These are phyloP conservation scores for Apiospora pterosperma DNA, from an alignment of 2,329 filamentous ascomycete genomes.

Conservation along the genomic window DNA sequence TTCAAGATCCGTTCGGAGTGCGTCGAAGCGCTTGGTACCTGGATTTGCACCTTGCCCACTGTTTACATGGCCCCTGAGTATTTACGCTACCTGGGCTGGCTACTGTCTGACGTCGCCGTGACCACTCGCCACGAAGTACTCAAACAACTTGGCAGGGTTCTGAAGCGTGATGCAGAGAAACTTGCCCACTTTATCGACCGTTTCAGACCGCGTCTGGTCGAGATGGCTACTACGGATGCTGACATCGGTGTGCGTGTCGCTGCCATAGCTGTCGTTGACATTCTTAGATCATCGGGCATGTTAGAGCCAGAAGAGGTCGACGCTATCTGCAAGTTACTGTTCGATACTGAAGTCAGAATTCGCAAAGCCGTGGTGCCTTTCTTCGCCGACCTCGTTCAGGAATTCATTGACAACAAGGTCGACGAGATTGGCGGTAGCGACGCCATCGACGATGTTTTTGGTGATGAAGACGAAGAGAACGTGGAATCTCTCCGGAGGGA, in stretches of 20 bases:
- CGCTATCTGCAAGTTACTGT: slow-evolving; percentile 79
- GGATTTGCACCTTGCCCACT: slow-evolving; percentile 82
- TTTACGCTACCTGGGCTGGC: slow-evolving; percentile 91
- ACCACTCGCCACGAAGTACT: slow-evolving; percentile 81
- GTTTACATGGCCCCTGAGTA: slow-evolving; percentile 89
- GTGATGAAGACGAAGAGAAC: slow-evolving; percentile 69
- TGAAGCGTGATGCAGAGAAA: slow-evolving; percentile 76
- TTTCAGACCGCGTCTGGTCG: slow-evolving; percentile 81
- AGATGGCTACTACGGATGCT: slow-evolving; percentile 85
- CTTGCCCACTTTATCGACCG: slow-evolving; percentile 91
- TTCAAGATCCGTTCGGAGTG: slow-evolving; percentile 86
- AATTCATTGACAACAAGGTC: slow-evolving; percentile 73
- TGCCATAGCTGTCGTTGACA: slow-evolving; percentile 77
- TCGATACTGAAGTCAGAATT: slow-evolving; percentile 79
- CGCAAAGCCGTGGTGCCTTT: slow-evolving; percentile 88
- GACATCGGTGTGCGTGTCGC: slow-evolving; percentile 77
- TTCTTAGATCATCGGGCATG: slow-evolving; percentile 78
- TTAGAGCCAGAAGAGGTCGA: slow-evolving; percentile 92
- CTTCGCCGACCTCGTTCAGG: slow-evolving; percentile 83
- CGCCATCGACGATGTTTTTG: slow-evolving; percentile 69
- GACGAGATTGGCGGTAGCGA: slow-evolving; percentile 84
- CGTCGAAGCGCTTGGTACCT: slow-evolving; percentile 78
- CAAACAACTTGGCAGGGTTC: slow-evolving; percentile 75
- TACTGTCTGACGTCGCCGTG: slow-evolving; percentile 77
- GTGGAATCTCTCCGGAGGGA: slow-evolving; percentile 72